Conservation (phyloP, 148 eudicot species). For the Rhododendron williamsianum region DNA sequence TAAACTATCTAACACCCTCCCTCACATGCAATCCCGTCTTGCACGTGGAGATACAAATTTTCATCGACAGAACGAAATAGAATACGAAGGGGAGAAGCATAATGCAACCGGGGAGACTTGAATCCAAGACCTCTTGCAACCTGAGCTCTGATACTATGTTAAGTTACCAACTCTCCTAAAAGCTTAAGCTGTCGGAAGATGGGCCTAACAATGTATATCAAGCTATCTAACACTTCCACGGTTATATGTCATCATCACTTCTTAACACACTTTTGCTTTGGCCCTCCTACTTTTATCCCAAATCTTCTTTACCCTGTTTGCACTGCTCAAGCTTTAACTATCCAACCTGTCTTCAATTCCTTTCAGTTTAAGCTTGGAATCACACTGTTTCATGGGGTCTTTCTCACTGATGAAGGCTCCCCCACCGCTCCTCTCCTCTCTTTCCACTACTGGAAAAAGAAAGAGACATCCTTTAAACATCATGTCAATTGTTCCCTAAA, state of each 20-base stretch:
- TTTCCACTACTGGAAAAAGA: background rate
- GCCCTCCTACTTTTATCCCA: background rate
- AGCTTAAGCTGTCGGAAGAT: no score
- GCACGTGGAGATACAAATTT: no score
- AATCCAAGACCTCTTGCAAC: no score
- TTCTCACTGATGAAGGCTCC: conserved; percentile 4
- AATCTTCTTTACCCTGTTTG: conserved; percentile 13
- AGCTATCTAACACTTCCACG: no score
- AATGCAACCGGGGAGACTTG: no score
- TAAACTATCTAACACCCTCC: no score
- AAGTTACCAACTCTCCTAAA: no score
- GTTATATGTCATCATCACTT: background rate
- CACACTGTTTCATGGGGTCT: background rate
- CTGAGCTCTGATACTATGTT: no score
- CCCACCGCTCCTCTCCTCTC: conserved; percentile 1
- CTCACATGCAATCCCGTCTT: no score
- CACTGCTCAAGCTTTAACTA: conserved; percentile 5
- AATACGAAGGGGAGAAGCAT: no score
- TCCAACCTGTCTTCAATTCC: conserved; percentile 10
- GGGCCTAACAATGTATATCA: no score
- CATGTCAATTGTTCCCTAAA: background rate
- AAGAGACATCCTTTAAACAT: background rate
- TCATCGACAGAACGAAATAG: no score
- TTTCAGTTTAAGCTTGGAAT: conserved; percentile 15
- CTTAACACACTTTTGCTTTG: conserved; percentile 8